Evolutionary conservation across 2,329 filamentous ascomycete genomes (phyloP).

Genomic region (Scedosporium minutisporum): DNA sequence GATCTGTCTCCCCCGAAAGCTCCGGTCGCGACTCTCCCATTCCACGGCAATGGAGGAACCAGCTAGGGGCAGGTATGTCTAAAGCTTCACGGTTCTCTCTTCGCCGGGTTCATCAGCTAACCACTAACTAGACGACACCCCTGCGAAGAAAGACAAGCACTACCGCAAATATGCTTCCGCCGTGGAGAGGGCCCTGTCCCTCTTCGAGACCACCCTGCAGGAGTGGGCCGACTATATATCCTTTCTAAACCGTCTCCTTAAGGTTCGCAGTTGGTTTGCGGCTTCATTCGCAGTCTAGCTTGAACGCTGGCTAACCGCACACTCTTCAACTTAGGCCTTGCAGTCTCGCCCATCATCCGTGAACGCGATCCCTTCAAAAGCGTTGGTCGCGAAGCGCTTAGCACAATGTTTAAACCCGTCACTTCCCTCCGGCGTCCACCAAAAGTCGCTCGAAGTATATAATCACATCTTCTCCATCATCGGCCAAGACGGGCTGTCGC

Average conservation of each 20-base stretch:
- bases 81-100: background rate
- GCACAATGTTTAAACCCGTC: slow-evolving; percentile 92
- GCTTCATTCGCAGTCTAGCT: no score
- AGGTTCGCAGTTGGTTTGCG: slow-evolving; percentile 42
- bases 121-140: slow-evolving; percentile 37
- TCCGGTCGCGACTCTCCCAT: slow-evolving; percentile 73
- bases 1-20: slow-evolving; percentile 66
- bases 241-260: slow-evolving; percentile 81
- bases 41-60: slow-evolving; percentile 66
- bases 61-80: slow-evolving; percentile 63
- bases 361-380: slow-evolving; percentile 69
- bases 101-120: background rate
- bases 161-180: slow-evolving; percentile 84
- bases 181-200: slow-evolving; percentile 74
- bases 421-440: slow-evolving; percentile 90
- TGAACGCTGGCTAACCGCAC: background rate
- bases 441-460: slow-evolving; percentile 94
- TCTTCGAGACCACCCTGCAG: slow-evolving; percentile 88
- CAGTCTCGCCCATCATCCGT: slow-evolving; percentile 72
- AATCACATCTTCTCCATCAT: slow-evolving; percentile 80
- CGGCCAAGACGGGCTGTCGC: slow-evolving; percentile 67
- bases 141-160: slow-evolving; percentile 48
- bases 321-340: slow-evolving; percentile 52
- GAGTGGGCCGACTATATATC: slow-evolving; percentile 99
- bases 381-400: slow-evolving; percentile 76